Conservation (phyloP, 2,329 filamentous ascomycete species). For the Balansia obtecta region DNA sequence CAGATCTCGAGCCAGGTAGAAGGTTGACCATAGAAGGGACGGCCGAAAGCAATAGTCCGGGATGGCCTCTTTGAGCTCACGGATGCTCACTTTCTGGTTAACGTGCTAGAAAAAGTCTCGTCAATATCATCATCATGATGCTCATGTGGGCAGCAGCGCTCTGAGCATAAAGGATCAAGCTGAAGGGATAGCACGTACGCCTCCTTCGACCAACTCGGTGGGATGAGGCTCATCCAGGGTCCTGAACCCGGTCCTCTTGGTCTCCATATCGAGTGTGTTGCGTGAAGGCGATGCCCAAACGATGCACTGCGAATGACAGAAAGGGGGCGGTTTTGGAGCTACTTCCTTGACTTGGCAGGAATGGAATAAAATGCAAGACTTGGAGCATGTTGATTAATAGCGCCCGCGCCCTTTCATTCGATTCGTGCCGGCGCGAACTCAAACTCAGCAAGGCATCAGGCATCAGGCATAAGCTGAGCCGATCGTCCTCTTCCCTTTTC, state of each 20-base stretch:
- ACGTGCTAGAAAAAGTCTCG: neutral
- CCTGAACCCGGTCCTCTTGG: conserved; percentile 1
- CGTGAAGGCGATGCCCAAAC: too few species aligned
- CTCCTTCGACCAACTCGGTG: conserved; percentile 1
- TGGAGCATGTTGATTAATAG: too few species aligned
- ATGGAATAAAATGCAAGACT: too few species aligned
- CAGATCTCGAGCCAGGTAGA: conserved; percentile 44
- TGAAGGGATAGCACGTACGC: neutral
- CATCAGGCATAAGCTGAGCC: too few species aligned
- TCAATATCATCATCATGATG: neutral
- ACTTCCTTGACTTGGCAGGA: too few species aligned
- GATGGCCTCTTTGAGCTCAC: conserved; percentile 27
- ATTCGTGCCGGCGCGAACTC: too few species aligned
- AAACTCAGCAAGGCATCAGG: too few species aligned
- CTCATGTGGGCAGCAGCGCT: neutral
- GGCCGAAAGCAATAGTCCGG: conserved; percentile 48
- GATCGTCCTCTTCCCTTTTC: too few species aligned
- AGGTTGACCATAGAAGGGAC: conserved; percentile 3
- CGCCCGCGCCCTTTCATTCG: too few species aligned
- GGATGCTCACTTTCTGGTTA: neutral
- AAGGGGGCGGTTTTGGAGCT: too few species aligned
- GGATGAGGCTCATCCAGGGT: conserved; percentile 2
- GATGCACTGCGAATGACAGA: too few species aligned
- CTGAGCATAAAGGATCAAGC: neutral
- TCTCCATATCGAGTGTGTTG: neutral